Evolutionary conservation across 257 asterid genomes (phyloP), one percentile per base, ranked within the genome.

Genomic region (Nicotiana knightiana): DNA sequence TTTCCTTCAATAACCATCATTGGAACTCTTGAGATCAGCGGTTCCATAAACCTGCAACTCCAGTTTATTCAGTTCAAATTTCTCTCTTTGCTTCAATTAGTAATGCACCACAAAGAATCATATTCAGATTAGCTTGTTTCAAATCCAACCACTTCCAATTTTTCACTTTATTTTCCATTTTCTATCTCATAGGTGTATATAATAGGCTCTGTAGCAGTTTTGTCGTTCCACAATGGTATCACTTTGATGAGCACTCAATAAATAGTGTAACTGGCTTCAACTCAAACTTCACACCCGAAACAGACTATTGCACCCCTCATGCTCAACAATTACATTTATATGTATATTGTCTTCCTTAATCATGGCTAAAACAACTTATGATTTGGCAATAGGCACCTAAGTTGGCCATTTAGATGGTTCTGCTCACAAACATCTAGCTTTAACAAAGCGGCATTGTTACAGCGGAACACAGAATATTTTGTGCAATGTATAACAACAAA

Each of bases 1-100:
- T 95, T 95, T 46, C 99, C 99, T 90, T 92, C 97, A 10, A 93
- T 84, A 81, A 95, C 96, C 98, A 93, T 95, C 92, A 93, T 89
- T 10, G 98, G 99, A 61, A 95, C 85, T 66, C 89, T 89, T 48
- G 98, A 92, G 65, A 86, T 92, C 70, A 95, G 65, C 5, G 97
- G 94, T 85, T 93, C 93, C 99, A 95, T 93, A 82, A 92, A 95
- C 92, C 99, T 93, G 90, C 54, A 58, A 46, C 48, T 16, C 63
- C 66, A 62, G 46, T 79, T 73, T 15, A 82, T 65, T 76, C 39
- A 51, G 55, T 68, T 84, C 15, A 80, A 11, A 21, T 18, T 70
- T 43, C 21, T 46, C 6, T 0, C 39, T 71, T 71, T 71, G 6
- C 26, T 53, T 57, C 10, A 57, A 6, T 57, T 57, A n/a, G 62